A percentile compares a stretch with the other conserved stretches of the same genome.
Evolutionary conservation across 169 alveolate species (phyloP).

Genomic region (Theileria parva): DNA sequence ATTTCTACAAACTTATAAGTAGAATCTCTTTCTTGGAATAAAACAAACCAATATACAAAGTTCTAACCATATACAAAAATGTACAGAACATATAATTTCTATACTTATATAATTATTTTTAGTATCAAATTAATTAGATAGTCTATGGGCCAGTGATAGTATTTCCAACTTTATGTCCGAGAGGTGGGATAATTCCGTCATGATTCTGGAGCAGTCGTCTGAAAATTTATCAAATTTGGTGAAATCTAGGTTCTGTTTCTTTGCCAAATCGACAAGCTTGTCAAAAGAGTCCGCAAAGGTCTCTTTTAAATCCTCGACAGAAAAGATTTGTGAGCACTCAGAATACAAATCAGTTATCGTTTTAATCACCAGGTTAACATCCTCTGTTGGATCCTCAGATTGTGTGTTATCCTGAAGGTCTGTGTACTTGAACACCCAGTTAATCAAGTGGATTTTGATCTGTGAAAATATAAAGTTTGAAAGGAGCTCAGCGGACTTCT

Average conservation of each 20-base stretch:
- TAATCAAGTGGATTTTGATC: background rate
- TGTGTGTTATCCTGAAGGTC: background rate
- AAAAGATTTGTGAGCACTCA: background rate
- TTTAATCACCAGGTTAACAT: background rate
- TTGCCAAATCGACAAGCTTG: background rate
- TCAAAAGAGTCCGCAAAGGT: conserved; percentile 13
- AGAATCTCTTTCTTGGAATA: no score
- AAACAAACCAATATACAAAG: no score
- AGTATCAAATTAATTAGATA: conserved; percentile 37
- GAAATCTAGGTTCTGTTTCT: background rate
- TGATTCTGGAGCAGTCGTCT: conserved; percentile 49
- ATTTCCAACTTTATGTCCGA: conserved; percentile 55
- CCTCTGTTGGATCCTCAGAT: background rate
- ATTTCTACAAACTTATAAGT: no score
- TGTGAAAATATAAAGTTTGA: background rate
- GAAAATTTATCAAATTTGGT: conserved; percentile 23
- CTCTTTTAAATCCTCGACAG: background rate
- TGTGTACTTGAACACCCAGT: conserved; percentile 9
- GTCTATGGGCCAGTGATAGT: conserved; percentile 45
- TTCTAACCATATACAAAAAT: no score
- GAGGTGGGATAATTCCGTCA: conserved; percentile 45
- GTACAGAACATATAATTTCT: no score
- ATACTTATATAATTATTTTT: background rate
- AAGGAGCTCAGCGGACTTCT: conserved; percentile 6
- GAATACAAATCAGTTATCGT: background rate